Conservation (phyloP, 768 basidiomycete genomes). For the Tubosaeta brunneosetosa region DNA sequence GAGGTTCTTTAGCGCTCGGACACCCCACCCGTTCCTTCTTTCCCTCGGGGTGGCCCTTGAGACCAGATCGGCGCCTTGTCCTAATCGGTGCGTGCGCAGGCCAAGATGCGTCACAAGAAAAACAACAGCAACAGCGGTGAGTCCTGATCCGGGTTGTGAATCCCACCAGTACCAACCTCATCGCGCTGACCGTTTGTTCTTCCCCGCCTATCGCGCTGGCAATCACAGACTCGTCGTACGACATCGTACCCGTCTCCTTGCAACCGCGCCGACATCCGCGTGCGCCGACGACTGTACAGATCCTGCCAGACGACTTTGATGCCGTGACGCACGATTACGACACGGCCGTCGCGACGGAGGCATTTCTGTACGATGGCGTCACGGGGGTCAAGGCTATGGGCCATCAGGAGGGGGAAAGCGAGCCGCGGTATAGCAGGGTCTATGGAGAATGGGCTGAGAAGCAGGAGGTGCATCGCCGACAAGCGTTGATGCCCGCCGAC, state of each 20-base stretch:
- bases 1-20: too few relatives aligned
- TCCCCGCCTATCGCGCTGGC: background rate
- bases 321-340: slow-evolving; percentile 27
- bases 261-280: too few relatives aligned
- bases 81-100: background rate
- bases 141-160: slow-evolving; percentile 6
- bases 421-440: too few relatives aligned
- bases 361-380: slow-evolving; percentile 11
- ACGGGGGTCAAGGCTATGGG: too few relatives aligned
- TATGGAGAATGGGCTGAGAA: too few relatives aligned
- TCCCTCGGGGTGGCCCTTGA: background rate
- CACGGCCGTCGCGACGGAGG: slow-evolving; percentile 25
- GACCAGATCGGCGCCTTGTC: background rate
- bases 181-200: slow-evolving; percentile 4
- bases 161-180: too few relatives aligned
- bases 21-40: background rate
- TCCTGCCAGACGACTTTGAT: slow-evolving; percentile 29
- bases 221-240: slow-evolving; percentile 29
- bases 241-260: too few relatives aligned
- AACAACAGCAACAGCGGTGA: slow-evolving; percentile 29
- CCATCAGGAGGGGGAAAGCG: too few relatives aligned
- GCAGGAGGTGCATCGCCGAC: too few relatives aligned
- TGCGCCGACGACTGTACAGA: slow-evolving; percentile 30
- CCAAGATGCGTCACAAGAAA: slow-evolving; percentile 23
- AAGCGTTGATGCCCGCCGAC: too few relatives aligned